Base-by-base conservation (phyloP, 352 stramenopile genomes). In the Phytophthora ohioensis region DNA sequence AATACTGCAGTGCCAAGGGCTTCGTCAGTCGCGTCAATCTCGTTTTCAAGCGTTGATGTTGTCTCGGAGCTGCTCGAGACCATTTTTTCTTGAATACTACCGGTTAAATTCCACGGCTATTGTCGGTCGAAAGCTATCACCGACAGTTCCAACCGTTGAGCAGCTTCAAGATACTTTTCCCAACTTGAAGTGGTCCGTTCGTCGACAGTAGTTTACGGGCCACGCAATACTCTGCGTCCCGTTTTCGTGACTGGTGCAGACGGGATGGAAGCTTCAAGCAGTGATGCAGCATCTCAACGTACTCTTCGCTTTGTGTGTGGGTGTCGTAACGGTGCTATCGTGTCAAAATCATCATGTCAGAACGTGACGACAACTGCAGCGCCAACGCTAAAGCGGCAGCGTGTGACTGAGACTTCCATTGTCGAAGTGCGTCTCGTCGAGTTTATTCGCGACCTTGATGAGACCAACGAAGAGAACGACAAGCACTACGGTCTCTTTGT, bases 401-500 rank as follows among this genome's bases (percentile, higher is more conserved):
- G 76, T 13, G 54, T 69, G 30, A 47, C 5, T 11, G 38, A 69
- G 8, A 12, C 36, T 21, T 70, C 36, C 8, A 48, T 49, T 13
- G 82, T 82, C 5, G 46, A 68, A 3, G 80, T 91, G 47, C 71
- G 43, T 45, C 75, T 92, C 46, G 76, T 88, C 11, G 82, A 92
- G 60, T 47, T 85, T 34, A 91, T 92, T 71, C 68, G 81, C 17
- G 61, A 81, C 47, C 57, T 88, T 7, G 64, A 76, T 27, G 41
- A 78, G 31, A 69, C 71, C 3, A 75, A 82, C n/a, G 69, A 82
- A 32, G 67, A 78, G 5, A 69, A 75, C 17, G 71, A 82, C 21
- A 81, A 86, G 34, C 70, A 91, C 57, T 92, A 86, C 21, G 85
- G 82, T 13, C 67, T 92, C 57, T 92, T 92, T 52, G 53, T 92